Evolutionary conservation across 2,329 filamentous ascomycete species (phyloP).

Genomic region (Nothopassalora personata): DNA sequence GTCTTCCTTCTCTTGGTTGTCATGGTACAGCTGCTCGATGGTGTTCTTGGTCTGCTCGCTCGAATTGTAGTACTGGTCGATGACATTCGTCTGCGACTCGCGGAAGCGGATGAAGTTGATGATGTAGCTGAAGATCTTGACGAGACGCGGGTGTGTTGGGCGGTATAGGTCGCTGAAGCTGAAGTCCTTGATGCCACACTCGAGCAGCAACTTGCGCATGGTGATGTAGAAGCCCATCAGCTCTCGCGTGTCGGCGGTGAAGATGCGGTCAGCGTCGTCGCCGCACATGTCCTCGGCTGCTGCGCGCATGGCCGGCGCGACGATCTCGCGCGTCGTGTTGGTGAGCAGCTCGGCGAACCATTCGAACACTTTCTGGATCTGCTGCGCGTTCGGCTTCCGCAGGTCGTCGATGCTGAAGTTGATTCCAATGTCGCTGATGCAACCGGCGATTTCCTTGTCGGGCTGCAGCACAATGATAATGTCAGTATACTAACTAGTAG

Average conservation of each 20-base stretch:
- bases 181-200: constrained; percentile 89
- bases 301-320: constrained; percentile 91
- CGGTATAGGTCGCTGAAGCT: constrained; percentile 87
- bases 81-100: constrained; percentile 81
- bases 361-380: constrained; percentile 96
- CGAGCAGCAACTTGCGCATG: constrained; percentile 69
- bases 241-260: constrained; percentile 83
- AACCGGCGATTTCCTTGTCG: constrained; percentile 81
- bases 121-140: constrained; percentile 94
- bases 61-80: constrained; percentile 91
- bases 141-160: constrained; percentile 81
- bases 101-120: constrained; percentile 99
- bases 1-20: constrained; percentile 82
- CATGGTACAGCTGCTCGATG: constrained; percentile 77
- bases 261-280: constrained; percentile 69
- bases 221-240: constrained; percentile 93
- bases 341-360: constrained; percentile 93
- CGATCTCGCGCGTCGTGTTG: constrained; percentile 86
- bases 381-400: constrained; percentile 86
- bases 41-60: constrained; percentile 77
- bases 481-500: neutral
- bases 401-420: constrained; percentile 80
- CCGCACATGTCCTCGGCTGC: constrained; percentile 83
- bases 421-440: constrained; percentile 95
- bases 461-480: constrained; percentile 38